Conservation (phyloP, 345 rosid genomes). For the Euphorbia lathyris region DNA sequence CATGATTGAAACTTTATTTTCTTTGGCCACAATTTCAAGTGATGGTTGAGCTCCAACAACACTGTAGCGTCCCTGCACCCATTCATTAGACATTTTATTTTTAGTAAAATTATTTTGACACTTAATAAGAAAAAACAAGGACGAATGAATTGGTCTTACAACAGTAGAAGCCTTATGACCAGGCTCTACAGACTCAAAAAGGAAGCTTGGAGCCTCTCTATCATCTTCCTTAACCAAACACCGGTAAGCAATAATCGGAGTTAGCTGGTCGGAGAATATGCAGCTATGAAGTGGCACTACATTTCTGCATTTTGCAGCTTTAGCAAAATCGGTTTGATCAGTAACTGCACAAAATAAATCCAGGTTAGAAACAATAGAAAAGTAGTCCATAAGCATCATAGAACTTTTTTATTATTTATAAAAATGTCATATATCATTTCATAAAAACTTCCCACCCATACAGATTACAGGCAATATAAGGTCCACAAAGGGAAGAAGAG, state of each 20-base stretch:
- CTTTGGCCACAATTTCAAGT: neutral
- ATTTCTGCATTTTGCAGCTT: slow-evolving; percentile 60
- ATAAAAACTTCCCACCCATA: too few relatives aligned
- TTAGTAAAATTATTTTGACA: neutral
- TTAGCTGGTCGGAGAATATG: slow-evolving; percentile 84
- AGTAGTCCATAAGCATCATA: too few relatives aligned
- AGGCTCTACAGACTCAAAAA: slow-evolving; percentile 79
- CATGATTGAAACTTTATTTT: neutral
- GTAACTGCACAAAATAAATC: slow-evolving; percentile 30
- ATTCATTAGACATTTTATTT: slow-evolving; percentile 13
- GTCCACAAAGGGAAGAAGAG: too few relatives aligned
- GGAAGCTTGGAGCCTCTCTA: slow-evolving; percentile 84
- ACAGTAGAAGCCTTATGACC: slow-evolving; percentile 53
- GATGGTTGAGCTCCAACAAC: slow-evolving; percentile 60
- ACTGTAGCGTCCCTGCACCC: slow-evolving; percentile 64
- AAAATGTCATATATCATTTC: too few relatives aligned
- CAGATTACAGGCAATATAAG: too few relatives aligned
- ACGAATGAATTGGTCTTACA: slow-evolving; percentile 35
- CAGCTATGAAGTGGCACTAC: slow-evolving; percentile 63
- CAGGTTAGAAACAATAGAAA: too few relatives aligned
- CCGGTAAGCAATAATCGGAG: slow-evolving; percentile 82
- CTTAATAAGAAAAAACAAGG: neutral
- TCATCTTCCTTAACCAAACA: slow-evolving; percentile 83
- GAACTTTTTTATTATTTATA: too few relatives aligned
- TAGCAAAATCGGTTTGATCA: slow-evolving; percentile 43